phyloP scores from a whole-genome alignment of 2,329 filamentous ascomycete genomes.

The Ophiostoma sp. region DNA sequence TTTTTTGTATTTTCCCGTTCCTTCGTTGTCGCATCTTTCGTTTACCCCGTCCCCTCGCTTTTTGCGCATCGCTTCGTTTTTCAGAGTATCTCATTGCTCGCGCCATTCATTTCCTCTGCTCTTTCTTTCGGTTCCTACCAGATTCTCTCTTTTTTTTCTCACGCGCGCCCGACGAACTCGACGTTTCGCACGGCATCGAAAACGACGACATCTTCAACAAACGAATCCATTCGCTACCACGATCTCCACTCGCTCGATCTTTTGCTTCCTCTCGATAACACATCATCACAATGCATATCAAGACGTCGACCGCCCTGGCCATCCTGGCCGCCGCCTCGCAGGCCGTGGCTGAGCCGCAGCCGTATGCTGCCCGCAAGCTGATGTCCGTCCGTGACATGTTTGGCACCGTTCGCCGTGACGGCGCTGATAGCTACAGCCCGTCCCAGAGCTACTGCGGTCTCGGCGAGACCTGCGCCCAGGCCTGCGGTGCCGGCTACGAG shows the following conservation, averaged over 20 bases:
- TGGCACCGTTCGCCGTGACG: slow-evolving; percentile 47
- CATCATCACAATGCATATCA: slow-evolving; percentile 46
- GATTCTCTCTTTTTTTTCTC: slow-evolving; percentile 12
- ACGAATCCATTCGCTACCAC: background rate
- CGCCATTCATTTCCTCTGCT: slow-evolving; percentile 24
- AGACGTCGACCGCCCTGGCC: slow-evolving; percentile 43
- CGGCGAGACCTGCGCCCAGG: slow-evolving; percentile 55
- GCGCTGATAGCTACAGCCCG: slow-evolving; percentile 49
- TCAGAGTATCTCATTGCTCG: slow-evolving; percentile 27
- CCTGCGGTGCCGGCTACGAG: slow-evolving; percentile 53
- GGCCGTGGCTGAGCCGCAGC: slow-evolving; percentile 38
- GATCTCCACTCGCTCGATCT: background rate
- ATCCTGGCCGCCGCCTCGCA: slow-evolving; percentile 45
- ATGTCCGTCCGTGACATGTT: slow-evolving; percentile 41
- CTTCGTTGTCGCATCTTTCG: slow-evolving; percentile 8
- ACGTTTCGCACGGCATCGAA: slow-evolving; percentile 14
- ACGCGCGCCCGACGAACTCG: background rate
- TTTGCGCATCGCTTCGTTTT: slow-evolving; percentile 11
- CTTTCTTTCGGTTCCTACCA: background rate
- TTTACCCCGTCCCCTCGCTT: slow-evolving; percentile 5
- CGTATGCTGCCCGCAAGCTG: slow-evolving; percentile 39
- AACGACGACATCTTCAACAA: slow-evolving; percentile 4
- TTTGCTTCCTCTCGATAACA: background rate
- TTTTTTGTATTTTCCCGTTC: slow-evolving; percentile 14
- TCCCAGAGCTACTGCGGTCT: slow-evolving; percentile 49